Evolutionary conservation across 352 stramenopile genomes (phyloP), one percentile per base, ranked within the genome.

Genomic region (Phytophthora podocarpi): DNA sequence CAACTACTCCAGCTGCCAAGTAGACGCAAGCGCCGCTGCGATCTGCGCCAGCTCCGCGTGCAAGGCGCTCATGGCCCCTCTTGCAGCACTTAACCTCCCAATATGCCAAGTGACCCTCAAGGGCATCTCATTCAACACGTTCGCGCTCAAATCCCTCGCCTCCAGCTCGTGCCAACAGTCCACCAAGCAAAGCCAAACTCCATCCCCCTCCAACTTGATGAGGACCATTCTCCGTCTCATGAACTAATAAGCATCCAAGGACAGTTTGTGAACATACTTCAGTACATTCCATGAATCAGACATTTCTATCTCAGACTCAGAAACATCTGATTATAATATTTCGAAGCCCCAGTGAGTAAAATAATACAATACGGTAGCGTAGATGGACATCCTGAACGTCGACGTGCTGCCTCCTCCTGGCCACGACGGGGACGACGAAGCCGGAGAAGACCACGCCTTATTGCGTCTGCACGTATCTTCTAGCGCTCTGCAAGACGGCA

Each of bases 181-280:
- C 2, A 41, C 39, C 15, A 37, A 12, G 10, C 47, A 36, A 9
- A 54, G 13, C 7, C 27, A 41, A 39, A 21, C 21, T 2, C 16
- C 30, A 5, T 62, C 56, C 10, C 18, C 31, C 31, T 27, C 27
- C 4, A 34, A 20, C 7, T 67, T 50, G 55, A 16, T 71, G 39
- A 43, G 48, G 56, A 71, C 62, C 34, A 62, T 71, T 56, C 55
- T 71, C 3, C 48, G 55, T n/a, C 40, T 70, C n/a, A n/a, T n/a
- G n/a, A n/a, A 12, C 28, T 66, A 27, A 50, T 53, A n/a, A 15
- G 7, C 45, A 40, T 3, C 1, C 30, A 20, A 45, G 20, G 32
- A 54, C 32, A 43, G n/a, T n/a, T n/a, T n/a, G n/a, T n/a, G n/a
- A 58, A 47, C 48, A 34, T 56, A 46, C 10, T 42, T 37, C 24